Evolutionary conservation across 768 basidiomycete genomes (phyloP).

Genomic region (Trametes maxima): DNA sequence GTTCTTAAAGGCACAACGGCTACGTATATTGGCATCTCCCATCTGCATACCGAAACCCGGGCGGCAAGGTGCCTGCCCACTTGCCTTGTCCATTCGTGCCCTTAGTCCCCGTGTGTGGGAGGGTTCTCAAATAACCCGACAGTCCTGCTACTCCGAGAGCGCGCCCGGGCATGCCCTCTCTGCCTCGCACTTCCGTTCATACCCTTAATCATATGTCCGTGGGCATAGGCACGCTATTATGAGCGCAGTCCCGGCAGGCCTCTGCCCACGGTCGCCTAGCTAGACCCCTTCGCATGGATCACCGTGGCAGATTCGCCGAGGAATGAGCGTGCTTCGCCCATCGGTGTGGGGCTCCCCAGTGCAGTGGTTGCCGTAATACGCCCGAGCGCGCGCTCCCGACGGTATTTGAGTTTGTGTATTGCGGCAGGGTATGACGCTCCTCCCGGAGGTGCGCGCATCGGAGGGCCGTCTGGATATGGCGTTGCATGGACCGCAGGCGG

Average conservation of each 20-base stretch:
- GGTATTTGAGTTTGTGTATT: conserved; percentile 9
- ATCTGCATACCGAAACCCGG: too few relatives aligned
- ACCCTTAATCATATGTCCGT: conserved; percentile 7
- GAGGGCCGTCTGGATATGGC: background rate
- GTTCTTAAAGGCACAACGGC: too few relatives aligned
- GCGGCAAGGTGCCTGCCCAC: too few relatives aligned
- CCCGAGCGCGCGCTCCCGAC: conserved; percentile 17
- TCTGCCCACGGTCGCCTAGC: background rate
- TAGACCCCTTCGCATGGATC: background rate
- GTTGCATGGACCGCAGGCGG: background rate
- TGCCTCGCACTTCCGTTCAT: background rate
- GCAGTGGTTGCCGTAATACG: conserved; percentile 24
- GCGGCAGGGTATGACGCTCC: background rate
- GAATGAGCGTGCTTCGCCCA: conserved; percentile 14
- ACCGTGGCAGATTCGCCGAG: conserved; percentile 17
- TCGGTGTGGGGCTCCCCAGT: background rate
- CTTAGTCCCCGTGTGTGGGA: too few relatives aligned
- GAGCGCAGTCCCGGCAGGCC: background rate
- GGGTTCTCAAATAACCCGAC: too few relatives aligned
- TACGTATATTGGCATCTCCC: too few relatives aligned
- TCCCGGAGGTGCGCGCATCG: background rate
- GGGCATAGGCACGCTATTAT: conserved; percentile 8
- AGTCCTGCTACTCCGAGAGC: too few relatives aligned
- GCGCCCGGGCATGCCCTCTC: background rate
- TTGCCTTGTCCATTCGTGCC: too few relatives aligned